These are phyloP conservation scores for Porcisia deanei DNA, from an alignment of 208 protist genomes.

Conservation along the genomic window DNA sequence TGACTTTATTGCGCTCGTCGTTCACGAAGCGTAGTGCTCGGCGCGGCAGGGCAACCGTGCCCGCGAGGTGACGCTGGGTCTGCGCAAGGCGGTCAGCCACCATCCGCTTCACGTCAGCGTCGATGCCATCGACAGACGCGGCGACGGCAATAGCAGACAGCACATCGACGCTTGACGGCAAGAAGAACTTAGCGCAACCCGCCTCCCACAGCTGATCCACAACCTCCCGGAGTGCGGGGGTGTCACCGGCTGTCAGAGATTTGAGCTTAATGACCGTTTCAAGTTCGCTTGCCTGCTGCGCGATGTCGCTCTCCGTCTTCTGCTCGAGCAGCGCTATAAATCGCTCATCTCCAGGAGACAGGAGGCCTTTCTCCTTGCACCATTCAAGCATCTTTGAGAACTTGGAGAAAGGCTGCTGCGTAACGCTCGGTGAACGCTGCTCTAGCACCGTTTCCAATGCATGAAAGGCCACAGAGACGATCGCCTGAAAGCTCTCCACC, in stretches of 20 bases:
- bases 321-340: constrained; percentile 36
- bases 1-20: constrained; percentile 50
- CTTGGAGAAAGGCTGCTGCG: constrained; percentile 64
- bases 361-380: constrained; percentile 42
- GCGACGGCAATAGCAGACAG: constrained; percentile 73
- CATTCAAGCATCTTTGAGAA: constrained; percentile 59
- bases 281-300: constrained; percentile 56
- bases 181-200: constrained; percentile 38
- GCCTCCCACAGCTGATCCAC: constrained; percentile 61
- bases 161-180: constrained; percentile 75
- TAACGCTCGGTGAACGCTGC: constrained; percentile 17
- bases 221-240: constrained; percentile 32
- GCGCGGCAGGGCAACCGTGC: constrained; percentile 51
- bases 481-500: constrained; percentile 26
- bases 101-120: constrained; percentile 34
- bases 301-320: constrained; percentile 41
- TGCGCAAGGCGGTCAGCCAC: constrained; percentile 54
- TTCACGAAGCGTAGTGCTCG: constrained; percentile 79
- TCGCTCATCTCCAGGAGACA: constrained; percentile 29
- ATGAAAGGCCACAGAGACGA: constrained; percentile 30
- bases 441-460: constrained; percentile 37
- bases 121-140: constrained; percentile 35
- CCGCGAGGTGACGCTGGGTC: constrained; percentile 45
- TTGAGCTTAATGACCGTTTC: constrained; percentile 83
- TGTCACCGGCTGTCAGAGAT: constrained; percentile 48